These are phyloP conservation scores for Diaporthe caulivora DNA, from an alignment of 2,329 filamentous ascomycete species.

Conservation along the genomic window DNA sequence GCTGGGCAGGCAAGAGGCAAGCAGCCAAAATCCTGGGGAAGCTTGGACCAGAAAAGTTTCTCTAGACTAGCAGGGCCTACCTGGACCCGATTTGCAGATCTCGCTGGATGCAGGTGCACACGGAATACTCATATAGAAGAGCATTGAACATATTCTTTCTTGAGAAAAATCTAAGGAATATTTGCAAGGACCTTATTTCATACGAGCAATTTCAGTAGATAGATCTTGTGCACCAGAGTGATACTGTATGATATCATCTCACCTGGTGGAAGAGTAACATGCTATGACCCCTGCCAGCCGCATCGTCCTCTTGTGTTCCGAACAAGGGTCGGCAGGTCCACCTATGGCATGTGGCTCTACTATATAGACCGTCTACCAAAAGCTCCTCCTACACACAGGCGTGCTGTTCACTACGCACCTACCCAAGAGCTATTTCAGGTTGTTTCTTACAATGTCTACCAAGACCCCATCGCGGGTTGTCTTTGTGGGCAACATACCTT, in stretches of 20 bases:
- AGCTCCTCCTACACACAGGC: background rate
- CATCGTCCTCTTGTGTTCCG: background rate
- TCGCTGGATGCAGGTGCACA: background rate
- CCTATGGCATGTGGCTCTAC: background rate
- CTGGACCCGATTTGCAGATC: background rate
- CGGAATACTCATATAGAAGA: background rate
- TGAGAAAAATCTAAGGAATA: too few relatives aligned
- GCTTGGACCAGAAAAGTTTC: conserved; percentile 36
- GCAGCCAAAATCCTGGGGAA: conserved; percentile 32
- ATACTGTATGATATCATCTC: background rate
- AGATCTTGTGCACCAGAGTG: too few relatives aligned
- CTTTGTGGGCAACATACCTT: conserved; percentile 89
- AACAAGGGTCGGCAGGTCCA: conserved; percentile 2
- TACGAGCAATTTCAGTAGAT: background rate
- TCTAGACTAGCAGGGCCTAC: conserved; percentile 19
- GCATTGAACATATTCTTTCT: background rate
- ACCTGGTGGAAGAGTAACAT: background rate
- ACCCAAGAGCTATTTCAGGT: background rate
- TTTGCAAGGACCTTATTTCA: too few relatives aligned
- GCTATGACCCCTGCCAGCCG: conserved; percentile 1
- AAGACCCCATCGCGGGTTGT: conserved; percentile 84
- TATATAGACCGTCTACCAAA: too few relatives aligned
- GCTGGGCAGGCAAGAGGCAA: background rate
- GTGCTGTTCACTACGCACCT: background rate
- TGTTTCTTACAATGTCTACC: conserved; percentile 70